Evolutionary conservation across 305 asterid genomes (phyloP), one percentile per base, ranked within the genome.

Genomic region (Fraxinus ornus): DNA sequence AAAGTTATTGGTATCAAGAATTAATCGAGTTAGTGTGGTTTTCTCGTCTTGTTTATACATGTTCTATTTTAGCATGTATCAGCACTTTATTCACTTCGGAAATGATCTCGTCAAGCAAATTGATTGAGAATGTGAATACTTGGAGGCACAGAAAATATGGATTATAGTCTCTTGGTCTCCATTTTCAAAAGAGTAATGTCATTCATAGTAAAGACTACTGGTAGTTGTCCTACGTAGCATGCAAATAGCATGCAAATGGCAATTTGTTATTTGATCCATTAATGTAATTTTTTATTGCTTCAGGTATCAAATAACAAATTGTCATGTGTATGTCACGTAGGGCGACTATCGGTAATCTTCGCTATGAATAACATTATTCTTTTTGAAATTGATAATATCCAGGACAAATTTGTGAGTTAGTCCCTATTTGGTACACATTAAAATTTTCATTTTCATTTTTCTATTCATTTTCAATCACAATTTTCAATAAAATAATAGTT

Each of bases 111-210:
- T 26, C 93, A 94, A 98, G 84, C 98, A 96, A 91, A 91, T 96
- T 21, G 91, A 94, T 30, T 94, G 90, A 2, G 99, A 96, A 76
- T 92, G 98, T 83, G 96, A 96, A 84, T 96, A 94, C 84, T 84
- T 96, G 81, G 98, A 96, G 89, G 89, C 94, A 3, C 98, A 91
- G 88, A 89, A 92, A 68, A 96, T 94, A 96, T 96, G 99, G 98
- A 96, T 87, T 96, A 96, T 73, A 96, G 99, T 86, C 97, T 96
- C 77, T 96, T 21, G 98, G 99, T 84, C 92, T 96, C 84, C 98
- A 96, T 87, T 96, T 96, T 78, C 98, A 95, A 8, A 97, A 93
- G 37, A 35, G 37, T 35, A 4, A 35, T 35, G 37, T 5, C 5
- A 35, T 35, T 35, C 7, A 35, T 33, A 33, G 6, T 33, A 33